Base-by-base conservation (phyloP, 2,329 filamentous ascomycete species). In the Clonostachys rhizophaga region DNA sequence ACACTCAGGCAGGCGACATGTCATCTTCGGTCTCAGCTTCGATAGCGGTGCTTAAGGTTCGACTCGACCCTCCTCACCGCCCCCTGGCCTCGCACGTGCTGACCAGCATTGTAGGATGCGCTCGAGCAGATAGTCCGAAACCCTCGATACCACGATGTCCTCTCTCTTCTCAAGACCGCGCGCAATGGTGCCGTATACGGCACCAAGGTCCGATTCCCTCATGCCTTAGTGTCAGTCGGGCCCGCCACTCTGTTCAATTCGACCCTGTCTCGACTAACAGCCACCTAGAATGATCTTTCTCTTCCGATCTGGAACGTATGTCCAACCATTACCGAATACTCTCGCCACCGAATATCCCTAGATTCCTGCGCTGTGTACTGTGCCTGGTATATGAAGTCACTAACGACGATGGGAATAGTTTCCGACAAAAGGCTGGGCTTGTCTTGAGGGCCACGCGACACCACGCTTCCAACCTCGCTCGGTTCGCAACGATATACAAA, bases 111-210 rank as follows among this genome's bases (percentile, higher is more conserved):
- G n/a, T 59, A 92, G 87, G 74, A 77, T 56, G 75, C 79, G 51
- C 71, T 91, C 57, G 90, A 95, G 71, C 78, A 79, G 56, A 76
- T 96, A 48, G 75, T 91, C 55, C 80, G 94, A 52, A 84, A 97
- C 64, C 91, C 91, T 6, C 78, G 83, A 55, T 89, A 96, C 70
- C 89, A 94, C 59, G 89, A 94, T 59, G 66, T 91, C 47, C 81
- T 99, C 52, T 83, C 89, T 48, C 77, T 99, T 55, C 66, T 96
- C 66, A 99, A 99, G 79, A 90, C 84, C 59, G 87, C 94, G 55
- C 90, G 94, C 70, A 99, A 97, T 83, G 94, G 94, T 66, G 85
- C 91, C 55, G 90, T 99, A 53, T 99, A 99, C 71, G 94, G 94
- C 51, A 84, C 89, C 59, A 97, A 97, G 81, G 90, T 99, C 68